Conservation (phyloP, 371 early-diverging fungal genomes). For the Chytridium lagenaria region DNA sequence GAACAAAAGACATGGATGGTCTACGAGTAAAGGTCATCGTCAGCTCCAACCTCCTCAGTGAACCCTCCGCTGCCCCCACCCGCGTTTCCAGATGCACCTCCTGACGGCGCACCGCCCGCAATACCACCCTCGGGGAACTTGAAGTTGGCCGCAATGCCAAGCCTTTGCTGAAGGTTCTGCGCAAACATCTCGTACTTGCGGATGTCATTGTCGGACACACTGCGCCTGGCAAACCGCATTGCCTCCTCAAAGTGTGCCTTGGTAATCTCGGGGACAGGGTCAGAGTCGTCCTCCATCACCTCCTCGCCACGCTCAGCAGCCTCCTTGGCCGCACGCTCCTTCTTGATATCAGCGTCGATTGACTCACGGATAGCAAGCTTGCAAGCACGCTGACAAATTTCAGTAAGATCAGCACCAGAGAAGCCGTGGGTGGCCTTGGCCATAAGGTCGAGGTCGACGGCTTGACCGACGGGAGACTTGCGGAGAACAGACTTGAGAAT, state of each 20-base stretch:
- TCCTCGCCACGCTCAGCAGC: conserved; percentile 71
- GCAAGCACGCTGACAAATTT: conserved; percentile 99
- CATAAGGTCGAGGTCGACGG: conserved; percentile 87
- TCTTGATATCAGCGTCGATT: conserved; percentile 91
- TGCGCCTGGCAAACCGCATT: conserved; percentile 96
- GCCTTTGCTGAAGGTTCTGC: conserved; percentile 92
- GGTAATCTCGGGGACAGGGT: conserved; percentile 93
- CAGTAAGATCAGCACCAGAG: conserved; percentile 99
- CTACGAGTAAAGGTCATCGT: conserved; percentile 74
- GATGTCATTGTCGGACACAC: conserved; percentile 96
- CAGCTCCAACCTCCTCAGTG: conserved; percentile 58
- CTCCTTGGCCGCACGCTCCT: conserved; percentile 75
- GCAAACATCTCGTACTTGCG: conserved; percentile 99
- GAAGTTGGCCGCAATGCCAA: conserved; percentile 86
- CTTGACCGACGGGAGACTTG: conserved; percentile 92
- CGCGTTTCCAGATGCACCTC: conserved; percentile 25
- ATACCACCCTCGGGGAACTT: conserved; percentile 90
- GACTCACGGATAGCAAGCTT: conserved; percentile 99
- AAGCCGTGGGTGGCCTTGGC: conserved; percentile 96
- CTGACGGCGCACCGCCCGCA: conserved; percentile 54
- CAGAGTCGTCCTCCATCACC: conserved; percentile 83
- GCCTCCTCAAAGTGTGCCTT: conserved; percentile 97
- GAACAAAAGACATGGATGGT: neutral
- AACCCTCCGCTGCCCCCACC: conserved; percentile 38
- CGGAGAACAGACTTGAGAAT: conserved; percentile 95